phyloP scores from a whole-genome alignment of 805 yeast genomes.

The Tetrapisispora fleetii region DNA sequence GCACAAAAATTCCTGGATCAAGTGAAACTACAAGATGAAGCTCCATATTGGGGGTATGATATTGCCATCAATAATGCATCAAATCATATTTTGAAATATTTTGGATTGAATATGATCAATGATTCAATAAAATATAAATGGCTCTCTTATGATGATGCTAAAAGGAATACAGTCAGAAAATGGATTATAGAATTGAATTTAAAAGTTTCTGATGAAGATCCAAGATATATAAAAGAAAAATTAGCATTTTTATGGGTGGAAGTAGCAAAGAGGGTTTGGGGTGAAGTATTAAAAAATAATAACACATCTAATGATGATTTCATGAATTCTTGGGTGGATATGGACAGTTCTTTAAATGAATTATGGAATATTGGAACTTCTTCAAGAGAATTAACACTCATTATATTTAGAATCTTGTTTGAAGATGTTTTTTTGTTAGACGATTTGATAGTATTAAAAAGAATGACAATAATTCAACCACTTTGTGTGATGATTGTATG shows the following conservation, averaged over 20 bases:
- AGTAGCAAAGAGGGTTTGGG: conserved; percentile 88
- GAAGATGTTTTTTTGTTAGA: conserved; percentile 90
- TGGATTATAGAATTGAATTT: conserved; percentile 79
- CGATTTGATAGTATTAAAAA: conserved; percentile 77
- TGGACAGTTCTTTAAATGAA: conserved; percentile 69
- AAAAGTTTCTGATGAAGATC: conserved; percentile 54
- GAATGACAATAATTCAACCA: conserved; percentile 69
- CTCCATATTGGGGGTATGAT: conserved; percentile 89
- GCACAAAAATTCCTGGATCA: conserved; percentile 64
- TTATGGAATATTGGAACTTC: conserved; percentile 61
- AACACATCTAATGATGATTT: conserved; percentile 34
- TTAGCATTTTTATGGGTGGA: conserved; percentile 86
- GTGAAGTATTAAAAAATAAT: conserved; percentile 43
- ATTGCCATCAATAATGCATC: conserved; percentile 54
- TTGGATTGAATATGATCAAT: conserved; percentile 74
- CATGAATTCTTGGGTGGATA: conserved; percentile 67
- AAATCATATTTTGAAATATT: conserved; percentile 74
- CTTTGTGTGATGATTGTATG: conserved; percentile 77
- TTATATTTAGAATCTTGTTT: conserved; percentile 74
- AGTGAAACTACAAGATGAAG: conserved; percentile 66
- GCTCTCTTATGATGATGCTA: conserved; percentile 46
- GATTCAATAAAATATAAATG: conserved; percentile 51
- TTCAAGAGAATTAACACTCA: conserved; percentile 66
- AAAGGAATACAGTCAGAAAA: conserved; percentile 56
- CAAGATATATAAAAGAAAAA: conserved; percentile 85